Percentiles rank a stretch among this genome's conserved stretches.
Conservation (phyloP, 2,329 filamentous ascomycete genomes). For the Drechslerella coelobrocha region DNA sequence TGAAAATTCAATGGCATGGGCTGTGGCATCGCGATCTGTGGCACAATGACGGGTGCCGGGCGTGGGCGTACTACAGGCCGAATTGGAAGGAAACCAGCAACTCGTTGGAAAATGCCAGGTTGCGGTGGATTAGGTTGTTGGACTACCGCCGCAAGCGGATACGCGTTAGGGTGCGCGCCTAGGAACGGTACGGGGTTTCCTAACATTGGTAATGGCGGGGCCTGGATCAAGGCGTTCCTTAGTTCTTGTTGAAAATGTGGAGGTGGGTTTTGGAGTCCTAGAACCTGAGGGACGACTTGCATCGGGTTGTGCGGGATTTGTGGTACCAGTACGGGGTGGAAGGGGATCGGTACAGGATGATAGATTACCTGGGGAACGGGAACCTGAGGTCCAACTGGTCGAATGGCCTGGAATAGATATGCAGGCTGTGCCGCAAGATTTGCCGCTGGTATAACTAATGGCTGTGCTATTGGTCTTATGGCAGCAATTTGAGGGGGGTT, state of each 20-base stretch:
- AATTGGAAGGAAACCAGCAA: constrained; percentile 7
- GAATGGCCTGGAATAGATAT: neutral
- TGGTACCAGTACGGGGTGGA: constrained; percentile 4
- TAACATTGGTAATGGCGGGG: constrained; percentile 7
- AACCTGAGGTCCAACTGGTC: neutral
- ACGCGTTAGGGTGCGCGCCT: neutral
- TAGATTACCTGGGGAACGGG: constrained; percentile 32
- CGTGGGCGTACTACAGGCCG: neutral
- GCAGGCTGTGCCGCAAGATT: neutral
- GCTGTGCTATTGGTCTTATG: neutral
- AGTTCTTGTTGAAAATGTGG: constrained; percentile 31
- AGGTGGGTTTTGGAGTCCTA: constrained; percentile 24
- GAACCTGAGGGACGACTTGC: constrained; percentile 17
- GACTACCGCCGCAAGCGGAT: neutral
- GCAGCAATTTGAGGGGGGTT: neutral
- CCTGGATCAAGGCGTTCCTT: constrained; percentile 43
- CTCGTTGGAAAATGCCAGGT: constrained; percentile 23
- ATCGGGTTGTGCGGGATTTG: constrained; percentile 28
- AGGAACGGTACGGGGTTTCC: constrained; percentile 27
- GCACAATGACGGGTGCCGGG: neutral
- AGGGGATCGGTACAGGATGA: constrained; percentile 22
- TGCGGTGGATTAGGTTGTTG: neutral
- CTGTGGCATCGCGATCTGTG: neutral
- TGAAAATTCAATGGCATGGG: constrained; percentile 1
- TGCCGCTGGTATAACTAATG: neutral